phyloP scores from a whole-genome alignment of 192 early-diverging fungal species.

The Funneliformis mosseae region DNA sequence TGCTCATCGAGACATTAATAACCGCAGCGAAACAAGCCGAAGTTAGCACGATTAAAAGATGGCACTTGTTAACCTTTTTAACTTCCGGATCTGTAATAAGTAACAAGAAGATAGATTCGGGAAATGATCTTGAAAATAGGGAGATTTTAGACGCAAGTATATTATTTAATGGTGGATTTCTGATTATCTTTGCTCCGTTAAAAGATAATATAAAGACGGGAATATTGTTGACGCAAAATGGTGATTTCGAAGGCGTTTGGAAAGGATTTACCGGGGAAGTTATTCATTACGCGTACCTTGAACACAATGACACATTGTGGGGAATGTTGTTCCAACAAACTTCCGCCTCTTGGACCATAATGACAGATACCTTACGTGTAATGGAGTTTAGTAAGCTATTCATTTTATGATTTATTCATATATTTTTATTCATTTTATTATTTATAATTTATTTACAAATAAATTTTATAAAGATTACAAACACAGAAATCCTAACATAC shows the following conservation, averaged over 20 bases:
- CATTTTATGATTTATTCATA: not conserved
- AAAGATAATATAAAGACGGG: not conserved
- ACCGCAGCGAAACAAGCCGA: not conserved
- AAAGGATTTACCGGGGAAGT: not conserved
- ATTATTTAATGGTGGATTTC: not conserved
- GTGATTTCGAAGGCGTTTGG: not conserved
- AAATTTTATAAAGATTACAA: not conserved
- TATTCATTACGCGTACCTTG: not conserved
- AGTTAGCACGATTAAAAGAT: not conserved
- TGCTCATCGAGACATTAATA: not conserved
- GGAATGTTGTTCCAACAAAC: not conserved
- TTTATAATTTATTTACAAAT: too few species aligned
- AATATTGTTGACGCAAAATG: not conserved
- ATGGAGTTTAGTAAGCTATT: not conserved
- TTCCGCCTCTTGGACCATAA: not conserved
- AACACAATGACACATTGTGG: not conserved
- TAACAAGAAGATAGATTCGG: not conserved
- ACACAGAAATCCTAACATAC: not conserved
- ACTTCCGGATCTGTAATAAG: not conserved
- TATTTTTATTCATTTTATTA: not conserved
- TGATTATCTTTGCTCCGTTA: not conserved
- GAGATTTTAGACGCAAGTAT: not conserved
- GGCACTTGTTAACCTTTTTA: not conserved
- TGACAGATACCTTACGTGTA: not conserved
- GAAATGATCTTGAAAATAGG: not conserved